Conservation (phyloP, 805 yeast genomes). For the Grigorovia transvaalensis region DNA sequence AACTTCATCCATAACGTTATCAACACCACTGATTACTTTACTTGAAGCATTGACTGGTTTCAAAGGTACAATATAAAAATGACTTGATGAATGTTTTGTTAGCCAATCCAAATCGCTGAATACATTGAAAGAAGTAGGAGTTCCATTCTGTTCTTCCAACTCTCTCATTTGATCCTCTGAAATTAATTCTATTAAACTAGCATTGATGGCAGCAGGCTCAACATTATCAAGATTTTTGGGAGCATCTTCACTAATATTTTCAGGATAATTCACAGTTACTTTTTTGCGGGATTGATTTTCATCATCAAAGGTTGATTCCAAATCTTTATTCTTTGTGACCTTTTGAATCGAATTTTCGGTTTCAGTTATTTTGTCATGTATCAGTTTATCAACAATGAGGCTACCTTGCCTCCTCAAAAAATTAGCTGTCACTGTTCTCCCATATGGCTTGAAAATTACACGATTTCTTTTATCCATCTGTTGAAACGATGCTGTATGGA, state of each 20-base stretch:
- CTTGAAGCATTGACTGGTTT: not conserved
- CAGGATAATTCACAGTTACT: not conserved
- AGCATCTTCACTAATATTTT: not conserved
- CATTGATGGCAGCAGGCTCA: not conserved
- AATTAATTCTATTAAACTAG: not conserved
- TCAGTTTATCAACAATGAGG: not conserved
- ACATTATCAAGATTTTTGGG: too few relatives aligned
- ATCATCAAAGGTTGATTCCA: too few relatives aligned
- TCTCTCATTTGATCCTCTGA: not conserved
- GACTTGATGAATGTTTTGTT: not conserved
- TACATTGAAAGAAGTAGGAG: not conserved
- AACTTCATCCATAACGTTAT: not conserved
- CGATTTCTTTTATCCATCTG: slow-evolving; percentile 17
- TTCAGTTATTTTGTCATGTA: not conserved
- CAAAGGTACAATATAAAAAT: not conserved
- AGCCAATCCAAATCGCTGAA: not conserved
- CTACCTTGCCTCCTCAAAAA: not conserved
- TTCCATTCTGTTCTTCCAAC: not conserved
- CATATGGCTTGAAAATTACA: slow-evolving; percentile 7
- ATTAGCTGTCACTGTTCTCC: not conserved
- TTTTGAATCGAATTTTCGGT: not conserved
- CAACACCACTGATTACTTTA: too few relatives aligned
- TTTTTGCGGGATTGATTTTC: too few relatives aligned
- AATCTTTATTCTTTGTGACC: too few relatives aligned
- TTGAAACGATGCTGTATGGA: slow-evolving; percentile 17